Evolutionary conservation across 805 yeast species (phyloP), one percentile per base, ranked within the genome.

Genomic region (Spathaspora passalidarum): DNA sequence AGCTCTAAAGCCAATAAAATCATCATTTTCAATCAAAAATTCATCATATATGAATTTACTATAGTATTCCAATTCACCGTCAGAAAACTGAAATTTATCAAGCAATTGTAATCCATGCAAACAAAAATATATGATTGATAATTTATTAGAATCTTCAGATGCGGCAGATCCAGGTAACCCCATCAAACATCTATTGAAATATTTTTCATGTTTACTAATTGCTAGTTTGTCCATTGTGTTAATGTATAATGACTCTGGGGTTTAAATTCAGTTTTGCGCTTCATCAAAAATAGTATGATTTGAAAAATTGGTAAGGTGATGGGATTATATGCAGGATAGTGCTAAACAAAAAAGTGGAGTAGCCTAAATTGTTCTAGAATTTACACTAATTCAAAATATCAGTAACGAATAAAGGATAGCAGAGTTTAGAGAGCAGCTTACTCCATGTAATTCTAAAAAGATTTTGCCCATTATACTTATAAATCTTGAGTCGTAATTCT

Each of bases 81-180:
- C 42, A 2, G 57, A 38, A 49, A 69, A 60, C 45, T 66, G 48
- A 22, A 79, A 56, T 32, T 52, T 54, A 2, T 66, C 63, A n/a
- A 79, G 48, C 10, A 84, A 51, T 21, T 72, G 78, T 10, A 84
- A 67, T 0, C 90, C 91, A 25, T 78, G 72, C 1, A 89, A 57
- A 37, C 87, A 75, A 58, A 88, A 88, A 60, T 82, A 87, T 2
- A 83, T 68, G n/a, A 90, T 62, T 4, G 92, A 80, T 40, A 88
- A 57, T 50, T 78, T 80, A 54, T 84, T 85, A 5, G 88, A 76
- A 55, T 87, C 96, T 48, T 84, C 83, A 0, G 76, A 55, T 53
- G 86, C 84, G 17, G 71, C 74, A 14, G 70, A 63, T 1, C 75
- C 54, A 0, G 92, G 91, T 4, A 85, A 68, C 13, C 82, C 55